Evolutionary conservation across 78 protist genomes (phyloP).

Genomic region (Dictyostelium brefeldianum): DNA sequence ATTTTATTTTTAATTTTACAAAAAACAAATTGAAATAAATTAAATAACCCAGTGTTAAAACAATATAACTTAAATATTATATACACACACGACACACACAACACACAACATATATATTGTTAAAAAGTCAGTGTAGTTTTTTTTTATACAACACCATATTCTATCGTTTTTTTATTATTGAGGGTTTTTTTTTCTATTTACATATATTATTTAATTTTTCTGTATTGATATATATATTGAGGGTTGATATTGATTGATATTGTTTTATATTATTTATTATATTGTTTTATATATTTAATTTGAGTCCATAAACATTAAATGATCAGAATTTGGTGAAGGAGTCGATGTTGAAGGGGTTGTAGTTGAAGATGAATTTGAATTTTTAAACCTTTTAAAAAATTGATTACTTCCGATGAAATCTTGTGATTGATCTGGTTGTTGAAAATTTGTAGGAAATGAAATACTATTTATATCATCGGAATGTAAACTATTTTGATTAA

Average conservation of each 20-base stretch:
- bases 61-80: no score
- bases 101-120: no score
- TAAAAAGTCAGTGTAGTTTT: no score
- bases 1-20: no score
- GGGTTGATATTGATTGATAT: not conserved
- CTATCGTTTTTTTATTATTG: no score
- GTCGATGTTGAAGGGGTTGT: no score
- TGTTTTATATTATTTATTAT: not conserved
- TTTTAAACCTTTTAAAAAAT: not conserved
- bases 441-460: not conserved
- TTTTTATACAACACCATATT: no score
- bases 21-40: no score
- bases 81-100: no score
- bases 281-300: not conserved
- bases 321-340: not conserved
- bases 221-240: not conserved
- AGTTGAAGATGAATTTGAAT: not conserved
- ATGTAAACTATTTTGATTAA: not conserved
- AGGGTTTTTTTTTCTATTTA: no score
- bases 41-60: no score
- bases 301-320: not conserved
- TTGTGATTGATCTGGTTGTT: not conserved
- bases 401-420: conserved; percentile 1
- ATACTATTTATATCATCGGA: not conserved
- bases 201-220: no score